Base-by-base conservation (phyloP, 2,329 filamentous ascomycete species). In the Alternaria tenuissima region DNA sequence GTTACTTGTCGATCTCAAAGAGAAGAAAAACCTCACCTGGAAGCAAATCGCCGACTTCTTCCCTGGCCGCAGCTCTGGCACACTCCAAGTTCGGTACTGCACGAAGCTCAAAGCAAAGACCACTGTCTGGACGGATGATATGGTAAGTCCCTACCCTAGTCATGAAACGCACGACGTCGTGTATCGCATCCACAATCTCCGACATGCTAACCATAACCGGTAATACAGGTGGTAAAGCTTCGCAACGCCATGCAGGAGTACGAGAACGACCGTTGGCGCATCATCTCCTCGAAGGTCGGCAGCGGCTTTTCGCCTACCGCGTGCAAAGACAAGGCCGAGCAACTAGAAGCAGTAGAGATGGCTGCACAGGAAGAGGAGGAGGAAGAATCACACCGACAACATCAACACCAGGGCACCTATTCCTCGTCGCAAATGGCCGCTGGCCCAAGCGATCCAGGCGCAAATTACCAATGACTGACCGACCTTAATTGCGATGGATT, bases 1-100 rank as follows among this genome's bases (percentile, higher is more conserved):
- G 68, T 82, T 96, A 48, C 84, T 97, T 55, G 89, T 97, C 57
- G 92, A 96, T 74, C 83, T 97, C 63, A 97, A 97, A 79, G 94
- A 97, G 80, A 94, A 95, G 74, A 96, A 95, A 79, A 94, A 92
- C 74, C 83, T 97, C 75, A 96, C 94, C 5, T 97, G 94, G 94
- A 97, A 96, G 81, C 94, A 97, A 83, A 97, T 97, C 73, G 92
- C 93, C 57, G 94, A 97, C 75, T 97, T 97, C 80, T 97, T 97
- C 70, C 94, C 94, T 0, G 94, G 93, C 1, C 86, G 94, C 59
- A 95, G 92, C 59, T 96, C 92, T 46, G 94, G 94, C 18, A 97
- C 94, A 30, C 81, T 97, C 62, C 94, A 97, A 79, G 94, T 97
- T 55, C 89, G 94, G 36, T 97, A 97, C 78, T 97, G 94, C 77